Evolutionary conservation across 148 eudicot genomes (phyloP).

Genomic region (Rhododendron mucronatum): DNA sequence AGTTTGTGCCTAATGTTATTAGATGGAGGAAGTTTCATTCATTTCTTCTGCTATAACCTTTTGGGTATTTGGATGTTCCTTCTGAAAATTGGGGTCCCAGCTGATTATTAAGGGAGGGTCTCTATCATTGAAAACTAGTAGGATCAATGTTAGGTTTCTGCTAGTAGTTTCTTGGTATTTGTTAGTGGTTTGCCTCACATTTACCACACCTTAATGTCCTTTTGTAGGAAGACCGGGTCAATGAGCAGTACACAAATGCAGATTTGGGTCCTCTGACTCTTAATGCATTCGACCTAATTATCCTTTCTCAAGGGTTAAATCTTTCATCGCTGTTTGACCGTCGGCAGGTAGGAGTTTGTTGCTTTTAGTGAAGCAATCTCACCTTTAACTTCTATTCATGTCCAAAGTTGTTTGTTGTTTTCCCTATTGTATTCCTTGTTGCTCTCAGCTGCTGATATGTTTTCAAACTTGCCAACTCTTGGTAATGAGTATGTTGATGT

Average conservation of each 20-base stretch:
- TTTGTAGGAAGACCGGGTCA: slow-evolving; percentile 57
- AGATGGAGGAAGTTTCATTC: neutral
- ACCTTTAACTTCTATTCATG: neutral
- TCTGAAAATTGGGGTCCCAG: neutral
- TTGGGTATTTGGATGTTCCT: neutral
- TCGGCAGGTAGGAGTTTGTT: slow-evolving; percentile 50
- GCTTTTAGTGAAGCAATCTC: neutral
- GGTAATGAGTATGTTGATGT: neutral
- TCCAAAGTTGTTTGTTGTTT: neutral
- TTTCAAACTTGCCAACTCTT: neutral
- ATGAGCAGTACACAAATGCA: slow-evolving; percentile 42
- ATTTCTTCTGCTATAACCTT: neutral
- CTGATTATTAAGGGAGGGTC: neutral
- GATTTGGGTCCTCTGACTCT: slow-evolving; percentile 70
- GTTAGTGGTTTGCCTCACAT: neutral
- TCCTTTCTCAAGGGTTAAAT: slow-evolving; percentile 88
- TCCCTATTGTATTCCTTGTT: neutral
- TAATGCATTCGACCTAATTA: slow-evolving; percentile 89
- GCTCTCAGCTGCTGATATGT: neutral
- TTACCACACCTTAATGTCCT: neutral
- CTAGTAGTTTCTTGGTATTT: neutral
- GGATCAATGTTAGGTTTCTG: neutral
- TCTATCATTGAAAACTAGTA: neutral
- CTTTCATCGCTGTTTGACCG: slow-evolving; percentile 77
- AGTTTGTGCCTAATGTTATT: neutral